These are phyloP conservation scores for Pleurotus cornucopiae DNA, from an alignment of 768 basidiomycete species.

Conservation along the genomic window DNA sequence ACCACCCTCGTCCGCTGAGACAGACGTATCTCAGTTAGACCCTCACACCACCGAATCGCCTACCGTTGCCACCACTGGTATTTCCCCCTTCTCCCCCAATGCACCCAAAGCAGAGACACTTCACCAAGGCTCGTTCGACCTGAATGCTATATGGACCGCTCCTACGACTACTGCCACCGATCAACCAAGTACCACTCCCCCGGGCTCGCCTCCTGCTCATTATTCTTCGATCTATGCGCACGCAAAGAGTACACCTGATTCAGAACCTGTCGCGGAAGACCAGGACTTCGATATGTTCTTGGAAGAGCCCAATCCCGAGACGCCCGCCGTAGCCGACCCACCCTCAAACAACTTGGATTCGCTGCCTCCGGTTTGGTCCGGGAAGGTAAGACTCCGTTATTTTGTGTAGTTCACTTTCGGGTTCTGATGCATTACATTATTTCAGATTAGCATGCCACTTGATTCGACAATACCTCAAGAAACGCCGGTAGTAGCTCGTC, in stretches of 20 bases:
- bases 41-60: slow-evolving; percentile 16
- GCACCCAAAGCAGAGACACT: slow-evolving; percentile 37
- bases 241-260: slow-evolving; percentile 40
- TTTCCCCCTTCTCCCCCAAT: slow-evolving; percentile 41
- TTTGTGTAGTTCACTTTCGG: slow-evolving; percentile 14
- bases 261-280: slow-evolving; percentile 50
- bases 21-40: slow-evolving; percentile 13
- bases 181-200: slow-evolving; percentile 12
- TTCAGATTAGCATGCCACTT: slow-evolving; percentile 74
- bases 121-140: slow-evolving; percentile 54
- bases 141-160: slow-evolving; percentile 68
- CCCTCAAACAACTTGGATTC: slow-evolving; percentile 50
- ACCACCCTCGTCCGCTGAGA: slow-evolving; percentile 10
- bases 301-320: slow-evolving; percentile 48
- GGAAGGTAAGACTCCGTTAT: slow-evolving; percentile 48
- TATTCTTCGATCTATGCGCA: slow-evolving; percentile 23
- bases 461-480: slow-evolving; percentile 69
- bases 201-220: slow-evolving; percentile 13
- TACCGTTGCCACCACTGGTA: slow-evolving; percentile 29
- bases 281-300: slow-evolving; percentile 87
- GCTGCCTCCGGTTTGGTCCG: slow-evolving; percentile 66
- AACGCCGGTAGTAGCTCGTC: slow-evolving; percentile 64
- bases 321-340: slow-evolving; percentile 26
- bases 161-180: slow-evolving; percentile 27
- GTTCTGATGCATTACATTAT: neutral